Evolutionary conservation across 108 stramenopile species (phyloP), one percentile per base, ranked within the genome.

Genomic region (Parietichytrium sp.): DNA sequence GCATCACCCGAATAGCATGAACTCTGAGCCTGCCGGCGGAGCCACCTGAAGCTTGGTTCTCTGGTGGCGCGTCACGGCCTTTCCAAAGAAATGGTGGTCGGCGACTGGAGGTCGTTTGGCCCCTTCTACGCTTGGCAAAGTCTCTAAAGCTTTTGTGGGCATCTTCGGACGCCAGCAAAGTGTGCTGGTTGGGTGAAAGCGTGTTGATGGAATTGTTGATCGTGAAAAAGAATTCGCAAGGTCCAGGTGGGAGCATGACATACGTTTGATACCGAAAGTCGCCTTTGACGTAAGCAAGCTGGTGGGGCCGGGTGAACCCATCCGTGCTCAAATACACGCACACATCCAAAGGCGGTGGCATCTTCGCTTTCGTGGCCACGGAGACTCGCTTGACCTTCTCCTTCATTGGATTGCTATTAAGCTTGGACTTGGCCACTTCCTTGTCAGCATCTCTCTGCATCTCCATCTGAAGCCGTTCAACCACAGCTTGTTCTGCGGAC

Each of bases 201-300:
- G 45, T 42, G 45, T 72, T 72, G n/a, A 10, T 10, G 10, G 36
- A 33, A n/a, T 42, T 42, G 20, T 72, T 42, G 42, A 72, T 42
- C 8, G 61, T 72, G 33, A 72, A 72, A 3, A 72, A 72, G 61
- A 72, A 72, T 25, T 72, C 61, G 42, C 61, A 72, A n/a, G 38
- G 61, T 2, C 61, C 61, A 10, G 61, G 61, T 13, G 61, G 61
- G 16, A 72, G 61, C 61, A 72, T 72, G 38, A 72, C 61, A 27
- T 45, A 25, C 23, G 20, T 42, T 42, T 72, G 38, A 25, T 72
- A 72, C 61, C 45, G 36, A 25, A 72, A 72, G 61, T 72, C 61
- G 10, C 61, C 61, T 15, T 72, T 25, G 20, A 72, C 42, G 33
- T 45, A 45, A 6, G 16, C 42, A 23, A 72, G 61, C 20, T 72